Base-by-base conservation (phyloP, 495 filamentous ascomycete species). In the Podospora appendiculata region DNA sequence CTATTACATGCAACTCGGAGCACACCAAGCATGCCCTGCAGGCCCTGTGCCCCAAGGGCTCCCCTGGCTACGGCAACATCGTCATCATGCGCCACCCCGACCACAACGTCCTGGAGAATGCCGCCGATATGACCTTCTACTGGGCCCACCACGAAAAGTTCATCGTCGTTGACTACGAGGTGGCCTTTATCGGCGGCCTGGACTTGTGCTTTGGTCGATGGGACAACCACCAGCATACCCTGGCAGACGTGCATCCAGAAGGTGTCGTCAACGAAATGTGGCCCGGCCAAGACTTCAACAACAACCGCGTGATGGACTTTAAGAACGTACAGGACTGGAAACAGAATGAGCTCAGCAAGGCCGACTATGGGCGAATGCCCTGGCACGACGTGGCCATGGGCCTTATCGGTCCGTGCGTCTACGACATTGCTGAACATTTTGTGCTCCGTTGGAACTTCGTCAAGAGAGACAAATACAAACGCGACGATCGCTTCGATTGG, bases 61-160 rank as follows among this genome's bases (percentile, higher is more conserved):
- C 75, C 1, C 84, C 81, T 0, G 92, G 92, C 0, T 74, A 88
- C 61, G 88, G 88, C 11, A 97, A 97, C 60, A 96, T 97, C 65
- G 77, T 70, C 8, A 78, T 95, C 35, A 85, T 97, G 83, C 82
- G 92, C 19, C 92, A 97, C 69, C 92, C 92, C 2, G 92, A 98
- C 65, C 92, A 98, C 67, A 95, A 95, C 58, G 78, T 95, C 35
- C 80, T 97, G 40, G 90, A 95, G 59, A 96, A 97, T 64, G 88
- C 83, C 1, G 88, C 88, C 8, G 92, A 97, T 54, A 95, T 95
- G 90, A 96, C 90, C 0, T 88, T 96, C 61, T 96, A 96, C 70
- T 97, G 92, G 92, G 92, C 92, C 0, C 92, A 97, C 64, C 92
- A 97, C 64, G 92, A 97, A 63, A 97, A 97, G 61, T 88, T 96